These are phyloP conservation scores for Metschnikowia borealis DNA, from an alignment of 805 yeast species.

Conservation along the genomic window DNA sequence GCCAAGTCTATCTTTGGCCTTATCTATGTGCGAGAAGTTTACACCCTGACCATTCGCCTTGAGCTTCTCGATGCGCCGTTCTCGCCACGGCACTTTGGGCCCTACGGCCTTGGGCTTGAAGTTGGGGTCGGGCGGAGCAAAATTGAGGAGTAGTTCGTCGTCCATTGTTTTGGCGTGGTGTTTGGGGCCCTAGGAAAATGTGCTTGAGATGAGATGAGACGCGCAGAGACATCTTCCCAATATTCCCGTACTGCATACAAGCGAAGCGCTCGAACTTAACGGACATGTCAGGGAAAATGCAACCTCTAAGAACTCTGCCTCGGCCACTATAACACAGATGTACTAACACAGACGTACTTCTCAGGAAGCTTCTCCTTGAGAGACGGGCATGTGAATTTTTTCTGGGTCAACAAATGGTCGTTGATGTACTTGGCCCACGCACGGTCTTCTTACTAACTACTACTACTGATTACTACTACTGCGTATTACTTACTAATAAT, in stretches of 20 bases:
- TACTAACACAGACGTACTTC: no score
- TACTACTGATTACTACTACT: no score
- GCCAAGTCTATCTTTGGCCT: neutral
- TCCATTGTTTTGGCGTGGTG: conserved; percentile 29
- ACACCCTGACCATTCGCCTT: conserved; percentile 39
- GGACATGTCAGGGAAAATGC: no score
- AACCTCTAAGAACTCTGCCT: no score
- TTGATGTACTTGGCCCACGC: conserved; percentile 34
- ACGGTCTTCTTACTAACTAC: no score
- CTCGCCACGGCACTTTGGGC: conserved; percentile 65
- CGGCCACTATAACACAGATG: no score
- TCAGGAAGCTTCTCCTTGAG: conserved; percentile 13
- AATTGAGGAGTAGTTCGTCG: conserved; percentile 74
- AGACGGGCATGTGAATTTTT: conserved; percentile 13
- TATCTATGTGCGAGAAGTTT: neutral
- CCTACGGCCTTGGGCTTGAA: conserved; percentile 2
- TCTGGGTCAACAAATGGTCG: conserved; percentile 12
- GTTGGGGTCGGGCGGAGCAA: conserved; percentile 42
- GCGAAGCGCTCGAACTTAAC: no score
- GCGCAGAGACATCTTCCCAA: no score
- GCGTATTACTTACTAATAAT: no score
- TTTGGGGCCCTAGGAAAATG: neutral
- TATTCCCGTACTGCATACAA: neutral
- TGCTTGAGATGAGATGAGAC: neutral
- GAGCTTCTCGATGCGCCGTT: conserved; percentile 61